Percentiles rank a stretch among this genome's conserved stretches.
These are phyloP conservation scores for Phytophthora nicotianae DNA, from an alignment of 352 stramenopile species.

Conservation along the genomic window DNA sequence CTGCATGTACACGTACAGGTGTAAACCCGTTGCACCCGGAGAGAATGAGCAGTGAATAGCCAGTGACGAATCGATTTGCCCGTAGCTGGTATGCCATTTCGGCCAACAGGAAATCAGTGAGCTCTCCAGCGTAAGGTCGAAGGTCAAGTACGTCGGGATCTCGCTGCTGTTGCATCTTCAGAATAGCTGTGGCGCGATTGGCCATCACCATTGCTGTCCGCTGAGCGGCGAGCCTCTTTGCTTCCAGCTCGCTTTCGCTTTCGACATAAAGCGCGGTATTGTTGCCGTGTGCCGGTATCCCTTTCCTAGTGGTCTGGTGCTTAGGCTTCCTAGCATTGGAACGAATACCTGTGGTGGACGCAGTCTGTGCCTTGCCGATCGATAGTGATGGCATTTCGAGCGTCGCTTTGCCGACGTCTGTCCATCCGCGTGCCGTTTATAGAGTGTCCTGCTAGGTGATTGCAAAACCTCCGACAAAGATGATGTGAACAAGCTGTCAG, in stretches of 20 bases:
- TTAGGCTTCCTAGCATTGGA: conserved; percentile 17
- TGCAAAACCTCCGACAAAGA: conserved; percentile 26
- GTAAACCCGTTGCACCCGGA: conserved; percentile 66
- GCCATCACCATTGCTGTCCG: conserved; percentile 43
- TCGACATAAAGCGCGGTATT: conserved; percentile 43
- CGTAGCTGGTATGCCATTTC: conserved; percentile 63
- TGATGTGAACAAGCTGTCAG: conserved; percentile 30
- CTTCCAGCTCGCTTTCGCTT: conserved; percentile 28
- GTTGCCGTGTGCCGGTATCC: conserved; percentile 29
- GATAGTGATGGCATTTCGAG: conserved; percentile 22
- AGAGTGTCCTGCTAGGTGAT: conserved; percentile 24
- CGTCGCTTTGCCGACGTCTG: neutral
- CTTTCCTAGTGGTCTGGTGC: conserved; percentile 1
- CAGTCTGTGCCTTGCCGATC: conserved; percentile 12
- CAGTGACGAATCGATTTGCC: conserved; percentile 36
- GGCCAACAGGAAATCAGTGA: conserved; percentile 63
- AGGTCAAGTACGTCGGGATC: conserved; percentile 70
- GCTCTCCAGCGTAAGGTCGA: conserved; percentile 41
- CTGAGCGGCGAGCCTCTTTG: conserved; percentile 44
- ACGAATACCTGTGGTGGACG: conserved; percentile 4
- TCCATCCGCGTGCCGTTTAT: conserved; percentile 25
- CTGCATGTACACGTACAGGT: conserved; percentile 16
- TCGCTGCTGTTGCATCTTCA: conserved; percentile 44
- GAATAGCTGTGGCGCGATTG: conserved; percentile 51
- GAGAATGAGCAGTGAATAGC: conserved; percentile 59